These are phyloP conservation scores for Dactylellina parvicollis DNA, from an alignment of 2,329 filamentous ascomycete species.

Conservation along the genomic window DNA sequence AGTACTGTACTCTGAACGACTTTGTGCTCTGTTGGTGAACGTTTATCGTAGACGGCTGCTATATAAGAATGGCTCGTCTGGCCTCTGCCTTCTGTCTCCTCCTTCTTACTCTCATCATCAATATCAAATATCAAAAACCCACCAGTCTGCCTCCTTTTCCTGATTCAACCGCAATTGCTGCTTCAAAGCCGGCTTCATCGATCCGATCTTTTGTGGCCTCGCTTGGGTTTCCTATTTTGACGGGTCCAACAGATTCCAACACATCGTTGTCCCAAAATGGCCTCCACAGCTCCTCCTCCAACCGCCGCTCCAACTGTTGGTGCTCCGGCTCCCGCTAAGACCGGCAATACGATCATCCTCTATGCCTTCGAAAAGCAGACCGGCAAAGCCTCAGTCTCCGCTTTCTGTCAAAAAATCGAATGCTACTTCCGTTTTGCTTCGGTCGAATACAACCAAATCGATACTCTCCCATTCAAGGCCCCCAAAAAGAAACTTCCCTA, in stretches of 20 bases:
- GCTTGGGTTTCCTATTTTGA: conserved; percentile 12
- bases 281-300: conserved; percentile 1
- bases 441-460: conserved; percentile 29
- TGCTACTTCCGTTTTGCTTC: conserved; percentile 43
- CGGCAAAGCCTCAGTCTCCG: conserved; percentile 14
- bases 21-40: neutral
- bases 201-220: conserved; percentile 8
- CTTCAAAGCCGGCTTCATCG: neutral
- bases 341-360: conserved; percentile 15
- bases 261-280: conserved; percentile 8
- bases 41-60: neutral
- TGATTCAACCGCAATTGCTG: neutral
- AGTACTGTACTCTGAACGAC: neutral
- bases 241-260: conserved; percentile 38
- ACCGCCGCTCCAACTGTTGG: neutral
- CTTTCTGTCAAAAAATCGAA: conserved; percentile 50
- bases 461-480: conserved; percentile 42
- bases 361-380: conserved; percentile 44
- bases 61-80: neutral
- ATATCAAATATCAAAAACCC: too few species aligned
- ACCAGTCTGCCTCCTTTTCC: neutral
- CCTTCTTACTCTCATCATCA: neutral
- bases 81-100: neutral
- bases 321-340: neutral
- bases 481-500: conserved; percentile 52